These are phyloP conservation scores for Russula olivacea DNA, from an alignment of 768 basidiomycete species.

Conservation along the genomic window DNA sequence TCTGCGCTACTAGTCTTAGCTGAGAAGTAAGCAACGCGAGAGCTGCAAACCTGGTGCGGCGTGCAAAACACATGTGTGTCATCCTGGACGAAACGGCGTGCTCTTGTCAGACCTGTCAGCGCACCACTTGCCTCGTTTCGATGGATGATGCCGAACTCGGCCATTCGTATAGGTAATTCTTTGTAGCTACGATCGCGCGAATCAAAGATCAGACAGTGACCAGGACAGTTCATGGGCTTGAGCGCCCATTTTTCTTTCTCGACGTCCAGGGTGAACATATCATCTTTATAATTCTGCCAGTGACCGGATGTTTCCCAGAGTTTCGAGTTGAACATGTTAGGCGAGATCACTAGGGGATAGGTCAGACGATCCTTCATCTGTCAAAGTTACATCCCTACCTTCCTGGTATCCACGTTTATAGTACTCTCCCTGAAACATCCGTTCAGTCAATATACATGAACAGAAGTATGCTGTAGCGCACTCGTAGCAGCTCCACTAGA, in stretches of 20 bases:
- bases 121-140: slow-evolving; percentile 96
- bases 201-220: slow-evolving; percentile 94
- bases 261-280: slow-evolving; percentile 92
- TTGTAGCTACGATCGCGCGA: slow-evolving; percentile 89
- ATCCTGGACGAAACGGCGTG: slow-evolving; percentile 93
- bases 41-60: slow-evolving; percentile 64
- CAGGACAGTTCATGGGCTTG: slow-evolving; percentile 99
- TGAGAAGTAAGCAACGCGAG: not conserved
- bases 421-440: slow-evolving; percentile 65
- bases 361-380: slow-evolving; percentile 3
- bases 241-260: slow-evolving; percentile 96
- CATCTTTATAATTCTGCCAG: slow-evolving; percentile 96
- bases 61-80: slow-evolving; percentile 99
- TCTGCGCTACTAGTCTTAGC: slow-evolving; percentile 37
- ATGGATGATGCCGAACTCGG: slow-evolving; percentile 97
- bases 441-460: slow-evolving; percentile 10
- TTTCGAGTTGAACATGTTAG: slow-evolving; percentile 95
- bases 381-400: slow-evolving; percentile 40
- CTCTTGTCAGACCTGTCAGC: slow-evolving; percentile 86
- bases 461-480: slow-evolving; percentile 35
- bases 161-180: slow-evolving; percentile 95
- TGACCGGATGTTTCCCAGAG: slow-evolving; percentile 98
- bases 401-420: slow-evolving; percentile 95
- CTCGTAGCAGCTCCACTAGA: slow-evolving; percentile 84
- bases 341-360: slow-evolving; percentile 74